Percentiles rank a stretch among this genome's conserved stretches.
Evolutionary conservation across 805 yeast genomes (phyloP).

Genomic region (Cyberlindnera japonica): DNA sequence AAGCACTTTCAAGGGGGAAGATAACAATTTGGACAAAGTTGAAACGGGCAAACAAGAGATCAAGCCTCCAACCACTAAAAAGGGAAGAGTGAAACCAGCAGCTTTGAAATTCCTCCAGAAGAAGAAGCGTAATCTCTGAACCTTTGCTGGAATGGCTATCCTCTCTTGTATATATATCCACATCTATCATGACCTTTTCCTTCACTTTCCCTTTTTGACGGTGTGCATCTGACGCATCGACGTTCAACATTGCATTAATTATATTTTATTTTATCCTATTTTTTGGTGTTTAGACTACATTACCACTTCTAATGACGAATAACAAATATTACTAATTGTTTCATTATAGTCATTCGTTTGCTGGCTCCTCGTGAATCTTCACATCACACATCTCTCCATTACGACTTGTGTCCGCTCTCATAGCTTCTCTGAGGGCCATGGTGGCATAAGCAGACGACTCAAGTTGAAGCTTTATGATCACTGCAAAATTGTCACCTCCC

Average conservation of each 20-base stretch:
- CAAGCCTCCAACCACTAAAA: constrained; percentile 9
- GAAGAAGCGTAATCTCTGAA: constrained; percentile 1
- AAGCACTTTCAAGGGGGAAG: constrained; percentile 7
- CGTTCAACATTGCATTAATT: too few relatives aligned
- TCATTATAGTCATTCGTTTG: too few relatives aligned
- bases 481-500: constrained; percentile 51
- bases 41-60: not conserved
- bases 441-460: constrained; percentile 94
- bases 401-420: constrained; percentile 70
- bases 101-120: constrained; percentile 6
- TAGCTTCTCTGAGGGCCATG: constrained; percentile 90
- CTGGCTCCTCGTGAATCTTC: constrained; percentile 19
- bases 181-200: not conserved
- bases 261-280: not conserved
- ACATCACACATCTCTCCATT: constrained; percentile 47
- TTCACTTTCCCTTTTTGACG: not conserved
- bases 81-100: constrained; percentile 16
- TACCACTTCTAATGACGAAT: too few relatives aligned
- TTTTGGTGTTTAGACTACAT: too few relatives aligned
- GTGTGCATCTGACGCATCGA: not conserved
- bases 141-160: too few relatives aligned
- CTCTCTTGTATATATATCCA: not conserved
- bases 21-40: constrained; percentile 1
- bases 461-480: constrained; percentile 70
- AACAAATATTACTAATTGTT: too few relatives aligned